phyloP scores from a whole-genome alignment of 2,329 filamentous ascomycete genomes.

The Arthrinium phaeospermum region DNA sequence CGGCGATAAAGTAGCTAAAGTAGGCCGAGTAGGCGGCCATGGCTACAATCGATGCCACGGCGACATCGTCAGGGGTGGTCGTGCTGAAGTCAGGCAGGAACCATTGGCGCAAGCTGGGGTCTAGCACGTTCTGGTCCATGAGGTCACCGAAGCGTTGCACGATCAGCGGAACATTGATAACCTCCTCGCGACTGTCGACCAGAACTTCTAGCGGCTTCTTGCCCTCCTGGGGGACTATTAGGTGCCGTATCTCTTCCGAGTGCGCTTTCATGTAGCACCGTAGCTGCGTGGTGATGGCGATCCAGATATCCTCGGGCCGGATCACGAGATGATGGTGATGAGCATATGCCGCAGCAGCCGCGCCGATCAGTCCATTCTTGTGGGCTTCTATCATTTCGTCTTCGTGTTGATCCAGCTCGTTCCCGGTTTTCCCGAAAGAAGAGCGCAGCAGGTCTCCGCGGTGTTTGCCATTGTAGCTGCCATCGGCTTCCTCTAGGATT shows the following conservation, averaged over 20 bases:
- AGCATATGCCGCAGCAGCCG: not conserved
- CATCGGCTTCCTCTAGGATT: not conserved
- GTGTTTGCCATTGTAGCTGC: not conserved
- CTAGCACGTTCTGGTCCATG: slow-evolving; percentile 22
- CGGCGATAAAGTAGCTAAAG: slow-evolving; percentile 43
- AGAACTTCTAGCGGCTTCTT: slow-evolving; percentile 33
- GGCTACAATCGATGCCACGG: slow-evolving; percentile 52
- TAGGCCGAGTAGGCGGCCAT: slow-evolving; percentile 58
- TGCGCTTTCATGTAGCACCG: slow-evolving; percentile 53
- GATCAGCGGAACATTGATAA: slow-evolving; percentile 22
- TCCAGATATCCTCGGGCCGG: slow-evolving; percentile 55
- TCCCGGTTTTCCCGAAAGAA: not conserved
- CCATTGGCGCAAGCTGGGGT: slow-evolving; percentile 46
- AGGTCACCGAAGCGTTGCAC: slow-evolving; percentile 32
- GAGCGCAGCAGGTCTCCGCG: not conserved
- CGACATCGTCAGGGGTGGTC: slow-evolving; percentile 49
- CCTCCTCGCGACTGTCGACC: not conserved
- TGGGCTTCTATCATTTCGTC: not conserved
- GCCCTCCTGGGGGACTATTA: slow-evolving; percentile 50
- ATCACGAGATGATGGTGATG: slow-evolving; percentile 2
- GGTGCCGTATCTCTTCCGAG: slow-evolving; percentile 48
- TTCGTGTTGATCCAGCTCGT: not conserved
- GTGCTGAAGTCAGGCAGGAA: slow-evolving; percentile 59
- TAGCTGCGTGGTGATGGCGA: slow-evolving; percentile 55
- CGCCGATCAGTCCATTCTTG: not conserved